Percentiles rank a stretch among this genome's conserved stretches.
These are phyloP conservation scores for Pugionium dolabratum DNA, from an alignment of 345 rosid genomes.

Conservation along the genomic window DNA sequence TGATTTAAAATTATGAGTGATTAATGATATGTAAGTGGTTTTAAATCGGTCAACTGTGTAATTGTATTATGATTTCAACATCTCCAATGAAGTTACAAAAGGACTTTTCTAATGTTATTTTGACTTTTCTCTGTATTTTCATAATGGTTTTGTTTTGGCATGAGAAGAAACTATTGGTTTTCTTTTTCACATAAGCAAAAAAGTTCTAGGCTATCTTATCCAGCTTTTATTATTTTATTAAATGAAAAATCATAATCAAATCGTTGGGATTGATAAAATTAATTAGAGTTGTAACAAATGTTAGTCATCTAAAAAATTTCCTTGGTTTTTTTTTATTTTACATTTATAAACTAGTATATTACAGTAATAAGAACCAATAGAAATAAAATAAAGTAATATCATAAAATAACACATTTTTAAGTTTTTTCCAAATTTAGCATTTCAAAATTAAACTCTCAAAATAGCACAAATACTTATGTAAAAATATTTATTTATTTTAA, in stretches of 20 bases:
- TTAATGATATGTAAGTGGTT: slow-evolving; percentile 8
- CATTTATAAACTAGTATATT: background rate
- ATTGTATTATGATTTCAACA: background rate
- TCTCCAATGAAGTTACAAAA: slow-evolving; percentile 22
- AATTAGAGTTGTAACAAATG: too few species aligned
- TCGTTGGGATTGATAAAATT: too few species aligned
- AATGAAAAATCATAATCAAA: too few species aligned
- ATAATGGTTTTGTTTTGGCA: background rate
- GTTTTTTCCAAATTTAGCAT: too few species aligned
- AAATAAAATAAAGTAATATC: too few species aligned
- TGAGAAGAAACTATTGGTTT: background rate
- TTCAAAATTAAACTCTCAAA: too few species aligned
- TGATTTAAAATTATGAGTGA: background rate
- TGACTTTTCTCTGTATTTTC: slow-evolving; percentile 2
- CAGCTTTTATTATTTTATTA: background rate
- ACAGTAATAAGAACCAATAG: too few species aligned
- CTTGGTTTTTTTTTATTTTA: background rate
- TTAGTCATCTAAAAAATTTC: too few species aligned
- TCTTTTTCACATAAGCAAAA: background rate
- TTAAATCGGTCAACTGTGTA: slow-evolving; percentile 8
- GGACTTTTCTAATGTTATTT: slow-evolving; percentile 1
- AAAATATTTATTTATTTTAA: too few species aligned
- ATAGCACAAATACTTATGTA: too few species aligned
- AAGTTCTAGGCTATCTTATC: background rate
- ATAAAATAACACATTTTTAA: too few species aligned